These are phyloP conservation scores for Schizochytrium sp. DNA, from an alignment of 108 stramenopile species.

Conservation along the genomic window DNA sequence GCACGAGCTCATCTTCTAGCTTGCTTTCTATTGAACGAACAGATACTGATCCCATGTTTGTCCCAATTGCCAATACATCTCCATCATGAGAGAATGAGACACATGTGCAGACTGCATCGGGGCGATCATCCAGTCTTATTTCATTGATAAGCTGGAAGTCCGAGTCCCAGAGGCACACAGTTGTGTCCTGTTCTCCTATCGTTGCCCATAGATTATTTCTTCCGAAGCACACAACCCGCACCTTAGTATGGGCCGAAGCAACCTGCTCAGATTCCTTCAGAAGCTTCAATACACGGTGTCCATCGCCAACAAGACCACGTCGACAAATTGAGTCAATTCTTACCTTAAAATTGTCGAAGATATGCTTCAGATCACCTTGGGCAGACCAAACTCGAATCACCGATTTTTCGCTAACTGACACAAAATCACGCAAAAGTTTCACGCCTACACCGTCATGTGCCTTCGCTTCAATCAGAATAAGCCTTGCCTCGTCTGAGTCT, in stretches of 20 bases:
- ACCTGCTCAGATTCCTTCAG: not conserved
- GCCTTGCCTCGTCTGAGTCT: not conserved
- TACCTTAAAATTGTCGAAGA: not conserved
- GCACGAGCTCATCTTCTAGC: not conserved
- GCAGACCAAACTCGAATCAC: not conserved
- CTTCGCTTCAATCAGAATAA: not conserved
- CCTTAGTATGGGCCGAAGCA: not conserved
- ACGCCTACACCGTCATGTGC: not conserved
- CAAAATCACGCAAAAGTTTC: not conserved
- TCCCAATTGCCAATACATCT: not conserved
- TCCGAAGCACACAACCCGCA: not conserved
- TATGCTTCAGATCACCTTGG: not conserved
- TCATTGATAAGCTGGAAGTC: not conserved
- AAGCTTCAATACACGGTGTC: not conserved
- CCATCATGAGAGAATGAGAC: not conserved
- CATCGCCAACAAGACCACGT: not conserved
- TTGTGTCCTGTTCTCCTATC: constrained; percentile 8
- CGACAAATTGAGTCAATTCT: not conserved
- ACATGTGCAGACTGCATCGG: not conserved
- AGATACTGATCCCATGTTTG: not conserved
- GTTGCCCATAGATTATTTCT: not conserved
- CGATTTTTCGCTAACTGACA: constrained; percentile 1
- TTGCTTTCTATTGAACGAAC: not conserved
- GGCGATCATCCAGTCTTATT: not conserved
- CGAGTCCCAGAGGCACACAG: not conserved